Evolutionary conservation across 805 yeast genomes (phyloP).

Genomic region (Blastobotrys americana): DNA sequence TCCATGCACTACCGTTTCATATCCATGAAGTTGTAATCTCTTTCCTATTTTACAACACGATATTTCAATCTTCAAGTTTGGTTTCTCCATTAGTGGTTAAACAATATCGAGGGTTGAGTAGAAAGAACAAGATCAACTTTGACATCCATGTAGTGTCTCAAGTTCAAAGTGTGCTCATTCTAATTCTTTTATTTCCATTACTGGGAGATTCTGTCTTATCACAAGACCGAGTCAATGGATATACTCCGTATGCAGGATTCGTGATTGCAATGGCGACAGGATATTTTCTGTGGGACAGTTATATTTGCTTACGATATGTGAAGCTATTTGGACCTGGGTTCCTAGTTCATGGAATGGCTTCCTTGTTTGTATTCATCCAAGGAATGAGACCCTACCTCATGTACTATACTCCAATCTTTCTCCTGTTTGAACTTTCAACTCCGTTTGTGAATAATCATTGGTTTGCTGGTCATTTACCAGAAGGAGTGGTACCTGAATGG

Average conservation of each 20-base stretch:
- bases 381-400: conserved; percentile 68
- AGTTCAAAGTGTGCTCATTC: conserved; percentile 69
- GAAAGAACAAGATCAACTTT: conserved; percentile 57
- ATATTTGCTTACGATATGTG: conserved; percentile 57
- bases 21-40: conserved; percentile 63
- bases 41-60: conserved; percentile 49
- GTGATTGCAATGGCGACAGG: conserved; percentile 70
- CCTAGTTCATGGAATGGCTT: conserved; percentile 74
- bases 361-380: conserved; percentile 61
- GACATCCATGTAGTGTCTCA: conserved; percentile 88
- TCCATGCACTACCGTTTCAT: conserved; percentile 29
- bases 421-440: conserved; percentile 80
- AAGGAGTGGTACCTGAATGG: conserved; percentile 50
- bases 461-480: conserved; percentile 76
- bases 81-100: conserved; percentile 42
- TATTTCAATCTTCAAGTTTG: conserved; percentile 48
- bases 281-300: conserved; percentile 86
- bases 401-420: conserved; percentile 75
- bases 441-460: conserved; percentile 94
- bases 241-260: conserved; percentile 68
- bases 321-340: conserved; percentile 74
- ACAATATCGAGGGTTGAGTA: conserved; percentile 42
- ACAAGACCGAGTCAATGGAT: conserved; percentile 53
- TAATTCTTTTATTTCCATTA: conserved; percentile 55
- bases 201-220: conserved; percentile 47